phyloP scores from a whole-genome alignment of 179 eudicot genomes.

The Heliamphora pulchella region DNA sequence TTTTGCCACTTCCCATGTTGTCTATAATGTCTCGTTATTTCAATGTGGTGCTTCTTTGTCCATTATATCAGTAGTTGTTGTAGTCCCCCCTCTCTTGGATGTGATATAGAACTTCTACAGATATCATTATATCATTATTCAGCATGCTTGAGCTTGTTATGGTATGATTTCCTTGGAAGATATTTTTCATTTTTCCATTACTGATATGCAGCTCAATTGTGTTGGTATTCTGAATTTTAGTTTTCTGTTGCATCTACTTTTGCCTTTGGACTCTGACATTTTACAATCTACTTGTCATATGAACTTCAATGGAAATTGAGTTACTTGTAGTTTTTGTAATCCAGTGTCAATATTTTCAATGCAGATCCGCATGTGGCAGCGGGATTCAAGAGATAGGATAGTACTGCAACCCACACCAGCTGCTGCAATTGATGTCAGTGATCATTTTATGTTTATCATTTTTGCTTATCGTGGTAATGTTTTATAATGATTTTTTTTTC shows the following conservation, averaged over 20 bases:
- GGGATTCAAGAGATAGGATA: conserved; percentile 77
- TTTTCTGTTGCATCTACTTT: not conserved
- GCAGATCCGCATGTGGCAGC: conserved; percentile 85
- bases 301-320: not conserved
- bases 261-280: not conserved
- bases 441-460: conserved; percentile 4
- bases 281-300: not conserved
- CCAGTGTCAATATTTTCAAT: conserved; percentile 6
- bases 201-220: not conserved
- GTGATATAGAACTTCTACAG: not conserved
- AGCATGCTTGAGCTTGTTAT: not conserved
- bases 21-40: not conserved
- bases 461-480: not conserved
- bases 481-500: not conserved
- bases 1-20: not conserved
- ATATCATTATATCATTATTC: not conserved
- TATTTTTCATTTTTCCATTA: not conserved
- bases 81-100: not conserved
- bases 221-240: not conserved
- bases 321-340: not conserved
- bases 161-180: not conserved
- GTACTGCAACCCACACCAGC: conserved; percentile 81
- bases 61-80: not conserved
- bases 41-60: not conserved
- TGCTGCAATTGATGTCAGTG: conserved; percentile 86